Evolutionary conservation across 2,329 filamentous ascomycete genomes (phyloP), one percentile per base, ranked within the genome.

Genomic region (Xylaria sp.): DNA sequence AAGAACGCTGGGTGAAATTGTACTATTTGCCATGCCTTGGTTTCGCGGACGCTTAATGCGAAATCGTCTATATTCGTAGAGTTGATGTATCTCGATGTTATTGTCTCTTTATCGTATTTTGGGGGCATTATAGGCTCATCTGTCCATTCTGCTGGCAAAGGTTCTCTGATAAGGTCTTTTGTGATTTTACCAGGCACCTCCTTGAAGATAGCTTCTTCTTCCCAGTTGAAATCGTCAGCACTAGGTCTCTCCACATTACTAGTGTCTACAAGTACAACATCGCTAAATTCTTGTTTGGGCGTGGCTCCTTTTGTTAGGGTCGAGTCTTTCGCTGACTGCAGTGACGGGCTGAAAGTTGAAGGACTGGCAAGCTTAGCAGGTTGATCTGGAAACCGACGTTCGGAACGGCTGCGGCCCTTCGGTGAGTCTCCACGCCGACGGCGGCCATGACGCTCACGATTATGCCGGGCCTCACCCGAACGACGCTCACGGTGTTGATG

Each of bases 61-160:
- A 75, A 76, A 38, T 75, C 73, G 40, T 76, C 74, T 0, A 75
- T 61, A 45, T 75, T 76, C 4, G 60, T 60, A 15, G 67, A 53
- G 6, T 69, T 75, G 25, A 75, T 69, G 40, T 72, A 74, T 55
- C 65, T 69, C 12, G 74, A 74, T 33, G 71, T 73, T n/a, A 76
- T 66, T 28, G 65, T 66, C 31, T 70, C 70, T 14, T 72, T 73
- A 55, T 69, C 70, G 51, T 71, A 74, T 15, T 71, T 69, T 2
- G 71, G 72, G 17, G 74, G 73, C 51, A 74, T 70, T 64, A 74
- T 73, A 37, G 73, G 65, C 4, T 71, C 69, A 14, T 74, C 73
- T 14, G 69, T 69, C 67, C 72, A 75, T 50, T 74, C 67, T 8
- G 50, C 50, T 17, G 74, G 72, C 23, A 76, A 63, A 23, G 74